Base-by-base conservation (phyloP, 768 basidiomycete genomes). In the Strobilomyces confusus region DNA sequence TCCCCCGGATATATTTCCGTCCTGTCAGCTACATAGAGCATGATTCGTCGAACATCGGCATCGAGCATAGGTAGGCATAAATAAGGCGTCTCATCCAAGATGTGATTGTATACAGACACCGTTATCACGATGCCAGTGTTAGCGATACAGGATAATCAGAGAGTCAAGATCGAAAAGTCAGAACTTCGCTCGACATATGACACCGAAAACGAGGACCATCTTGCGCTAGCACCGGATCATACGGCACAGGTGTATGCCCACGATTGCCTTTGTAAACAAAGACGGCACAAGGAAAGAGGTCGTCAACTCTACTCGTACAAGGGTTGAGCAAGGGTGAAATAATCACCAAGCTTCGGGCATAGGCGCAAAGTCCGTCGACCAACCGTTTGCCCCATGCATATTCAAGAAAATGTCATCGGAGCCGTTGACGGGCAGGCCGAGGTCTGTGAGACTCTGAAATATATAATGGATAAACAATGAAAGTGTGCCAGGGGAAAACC, bases 351-450 rank as follows among this genome's bases (percentile, higher is more conserved):
- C 89, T 71, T 90, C 89, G 15, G 89, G 88, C 81, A 86, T 84
- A 40, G 83, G 76, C 9, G 80, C 75, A 63, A 88, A 86, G 63
- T 89, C 87, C 46, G 82, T 82, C 19, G 78, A 79, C 89, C 89
- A 92, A 15, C 89, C 88, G 55, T 82, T 86, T 37, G 79, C 66
- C 48, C 81, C 82, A 41, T 77, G 77, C 73, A 88, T 79, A 59
- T 87, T 83, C 58, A 95, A 69, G 73, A 98, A 95, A 48, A 95
- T 87, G 13, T 87, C 90, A 61, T 98, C 94, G 4, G 87, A 89
- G 41, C 94, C 94, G 60, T 94, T 94, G 34, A 84, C 76, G n/a
- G 94, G 94, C 49, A 97, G 74, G 15, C 94, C 92, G 14, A 98
- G 82, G 69, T 98, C 94, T 15, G 85, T 83, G 58, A 95, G 72